Evolutionary conservation across 495 filamentous ascomycete species (phyloP).

Genomic region (Acidomyces sp.): DNA sequence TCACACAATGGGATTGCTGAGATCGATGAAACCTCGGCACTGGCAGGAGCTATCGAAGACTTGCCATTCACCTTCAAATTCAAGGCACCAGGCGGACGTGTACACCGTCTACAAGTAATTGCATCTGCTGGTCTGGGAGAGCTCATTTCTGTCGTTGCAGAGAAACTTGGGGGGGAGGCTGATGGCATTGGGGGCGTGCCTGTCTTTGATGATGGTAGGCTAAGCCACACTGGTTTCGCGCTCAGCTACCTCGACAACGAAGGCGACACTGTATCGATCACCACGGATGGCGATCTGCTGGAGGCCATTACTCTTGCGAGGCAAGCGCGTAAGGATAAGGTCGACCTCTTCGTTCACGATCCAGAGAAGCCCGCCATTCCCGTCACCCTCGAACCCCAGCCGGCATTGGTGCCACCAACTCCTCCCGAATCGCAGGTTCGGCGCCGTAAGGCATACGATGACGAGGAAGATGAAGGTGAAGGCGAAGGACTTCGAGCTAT

Average conservation of each 20-base stretch:
- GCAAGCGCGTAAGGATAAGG: constrained; percentile 68
- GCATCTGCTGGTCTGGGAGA: constrained; percentile 69
- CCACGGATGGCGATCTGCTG: constrained; percentile 81
- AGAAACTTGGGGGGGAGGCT: constrained; percentile 78
- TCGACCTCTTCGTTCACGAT: constrained; percentile 94
- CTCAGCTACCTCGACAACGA: constrained; percentile 96
- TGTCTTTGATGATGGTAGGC: constrained; percentile 56
- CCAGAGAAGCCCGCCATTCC: constrained; percentile 68
- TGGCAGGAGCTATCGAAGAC: constrained; percentile 46
- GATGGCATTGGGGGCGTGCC: constrained; percentile 76
- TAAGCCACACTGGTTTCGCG: constrained; percentile 74
- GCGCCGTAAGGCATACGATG: constrained; percentile 42
- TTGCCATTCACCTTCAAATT: constrained; percentile 95
- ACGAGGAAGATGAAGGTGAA: constrained; percentile 49
- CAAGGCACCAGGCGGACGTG: constrained; percentile 91
- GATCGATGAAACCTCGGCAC: constrained; percentile 38
- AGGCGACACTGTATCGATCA: constrained; percentile 94
- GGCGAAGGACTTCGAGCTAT: constrained; percentile 25
- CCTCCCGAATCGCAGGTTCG: constrained; percentile 42
- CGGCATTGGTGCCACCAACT: constrained; percentile 39
- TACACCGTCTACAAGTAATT: constrained; percentile 79
- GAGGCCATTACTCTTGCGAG: constrained; percentile 80
- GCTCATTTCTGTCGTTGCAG: constrained; percentile 62
- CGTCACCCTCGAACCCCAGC: constrained; percentile 54
- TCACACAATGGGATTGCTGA: constrained; percentile 73